Evolutionary conservation across 108 stramenopile species (phyloP).

Genomic region (Cyclotella choctawhatcheeana): DNA sequence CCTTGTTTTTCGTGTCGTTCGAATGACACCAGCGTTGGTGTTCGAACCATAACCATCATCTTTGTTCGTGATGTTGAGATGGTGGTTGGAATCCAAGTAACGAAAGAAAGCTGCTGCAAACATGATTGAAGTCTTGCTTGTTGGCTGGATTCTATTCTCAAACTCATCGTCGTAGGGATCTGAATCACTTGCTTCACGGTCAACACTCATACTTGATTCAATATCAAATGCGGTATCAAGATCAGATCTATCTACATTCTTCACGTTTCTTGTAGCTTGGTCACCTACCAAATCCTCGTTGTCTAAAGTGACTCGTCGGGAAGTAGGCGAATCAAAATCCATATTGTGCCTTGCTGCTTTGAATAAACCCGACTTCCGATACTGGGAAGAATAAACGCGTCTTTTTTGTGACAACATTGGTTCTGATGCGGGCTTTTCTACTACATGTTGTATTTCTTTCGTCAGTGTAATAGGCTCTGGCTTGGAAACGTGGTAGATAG

Average conservation of each 20-base stretch:
- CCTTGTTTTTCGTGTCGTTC: conserved; percentile 8
- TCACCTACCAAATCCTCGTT: neutral
- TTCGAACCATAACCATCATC: neutral
- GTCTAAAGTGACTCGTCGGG: neutral
- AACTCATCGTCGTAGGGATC: neutral
- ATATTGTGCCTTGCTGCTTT: conserved; percentile 17
- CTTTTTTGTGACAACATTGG: conserved; percentile 9
- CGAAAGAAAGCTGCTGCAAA: conserved; percentile 39
- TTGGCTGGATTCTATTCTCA: conserved; percentile 16
- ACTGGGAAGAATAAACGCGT: conserved; percentile 25
- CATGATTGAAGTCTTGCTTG: conserved; percentile 30
- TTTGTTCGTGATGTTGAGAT: conserved; percentile 22
- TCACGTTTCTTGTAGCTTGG: too few species aligned
- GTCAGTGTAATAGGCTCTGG: neutral
- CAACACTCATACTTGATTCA: neutral
- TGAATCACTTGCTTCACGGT: neutral
- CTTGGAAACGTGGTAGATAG: conserved; percentile 22
- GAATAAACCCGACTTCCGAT: conserved; percentile 20
- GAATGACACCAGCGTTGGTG: neutral
- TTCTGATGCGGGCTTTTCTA: neutral
- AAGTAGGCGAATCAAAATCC: conserved; percentile 20
- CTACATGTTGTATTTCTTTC: neutral
- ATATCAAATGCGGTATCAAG: neutral
- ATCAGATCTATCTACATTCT: too few species aligned
- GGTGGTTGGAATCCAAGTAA: conserved; percentile 41